Evolutionary conservation across 352 stramenopile genomes (phyloP), one percentile per base, ranked within the genome.

Genomic region (Phytophthora crassamura): DNA sequence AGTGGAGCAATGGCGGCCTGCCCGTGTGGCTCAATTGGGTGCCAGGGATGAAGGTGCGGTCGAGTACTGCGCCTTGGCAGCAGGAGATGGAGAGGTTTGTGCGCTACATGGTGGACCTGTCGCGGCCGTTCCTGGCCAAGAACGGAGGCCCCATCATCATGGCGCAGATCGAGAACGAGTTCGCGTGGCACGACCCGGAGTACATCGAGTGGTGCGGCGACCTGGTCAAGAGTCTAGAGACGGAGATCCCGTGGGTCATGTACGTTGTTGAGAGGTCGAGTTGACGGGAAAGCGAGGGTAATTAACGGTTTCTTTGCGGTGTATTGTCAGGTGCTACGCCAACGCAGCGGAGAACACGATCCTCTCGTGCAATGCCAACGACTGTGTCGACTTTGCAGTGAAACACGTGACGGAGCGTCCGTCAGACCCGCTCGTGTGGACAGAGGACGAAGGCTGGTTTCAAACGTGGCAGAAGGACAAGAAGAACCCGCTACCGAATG

Each of bases 391-490:
- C 16, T 91, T 93, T 57, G 82, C 82, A 0, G 35, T 59, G 4
- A 78, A 77, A 3, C 74, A 85, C 12, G 70, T 72, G n/a, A 67
- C 75, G 16, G 57, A 80, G 3, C 76, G 70, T 0, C 77, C 80
- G 0, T 66, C 49, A 0, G 67, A 86, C 43, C 84, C 84, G 15
- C 72, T 93, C 14, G 71, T 91, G n/a, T 93, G 84, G 84, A 91
- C 84, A 7, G 83, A 91, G 53, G 75, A 91, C 36, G 83, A 91
- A 71, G 83, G 78, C 15, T 91, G 83, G 83, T 91, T 87, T 64
- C 57, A 89, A 55, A 85, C 75, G 0, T 91, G 83, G 83, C 55
- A 73, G n/a, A 73, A 78, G 28, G 64, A 69, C 34, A 67, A 63
- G 46, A 64, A 73, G 7, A 60, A 67, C 11, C 56, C 41, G 4